phyloP scores from a whole-genome alignment of 2,329 filamentous ascomycete species.

The Alternaria angustiovoidea region DNA sequence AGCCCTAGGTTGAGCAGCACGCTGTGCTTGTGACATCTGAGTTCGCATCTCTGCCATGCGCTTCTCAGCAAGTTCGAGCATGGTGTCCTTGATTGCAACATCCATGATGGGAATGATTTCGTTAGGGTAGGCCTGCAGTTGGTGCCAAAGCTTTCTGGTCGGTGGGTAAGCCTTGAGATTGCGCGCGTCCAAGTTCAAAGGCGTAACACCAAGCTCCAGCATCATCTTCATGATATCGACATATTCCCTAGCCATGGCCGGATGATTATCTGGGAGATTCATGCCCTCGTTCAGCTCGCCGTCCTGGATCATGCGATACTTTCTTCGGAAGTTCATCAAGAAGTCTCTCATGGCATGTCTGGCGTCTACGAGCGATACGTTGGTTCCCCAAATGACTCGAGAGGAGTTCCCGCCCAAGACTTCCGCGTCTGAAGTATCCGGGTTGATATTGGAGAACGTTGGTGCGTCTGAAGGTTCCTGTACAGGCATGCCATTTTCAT shows the following conservation, averaged over 20 bases:
- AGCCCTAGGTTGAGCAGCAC: slow-evolving; percentile 53
- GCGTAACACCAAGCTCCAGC: slow-evolving; percentile 83
- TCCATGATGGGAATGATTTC: slow-evolving; percentile 98
- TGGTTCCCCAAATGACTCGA: slow-evolving; percentile 95
- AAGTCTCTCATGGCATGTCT: slow-evolving; percentile 91
- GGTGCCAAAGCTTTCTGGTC: slow-evolving; percentile 93
- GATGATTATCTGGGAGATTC: slow-evolving; percentile 70
- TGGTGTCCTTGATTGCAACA: slow-evolving; percentile 89
- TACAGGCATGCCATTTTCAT: slow-evolving; percentile 69
- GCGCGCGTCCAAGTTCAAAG: slow-evolving; percentile 85
- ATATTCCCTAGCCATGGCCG: slow-evolving; percentile 82
- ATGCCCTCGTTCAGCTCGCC: slow-evolving; percentile 78
- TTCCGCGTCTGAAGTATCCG: slow-evolving; percentile 91
- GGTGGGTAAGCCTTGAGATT: slow-evolving; percentile 93
- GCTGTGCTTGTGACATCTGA: slow-evolving; percentile 64
- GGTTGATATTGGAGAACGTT: slow-evolving; percentile 74
- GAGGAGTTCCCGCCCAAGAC: slow-evolving; percentile 81
- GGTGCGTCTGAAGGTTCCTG: slow-evolving; percentile 64
- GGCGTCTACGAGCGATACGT: slow-evolving; percentile 90
- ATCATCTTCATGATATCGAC: slow-evolving; percentile 87
- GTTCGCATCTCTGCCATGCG: slow-evolving; percentile 75
- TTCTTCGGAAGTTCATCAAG: slow-evolving; percentile 86
- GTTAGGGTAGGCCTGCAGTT: slow-evolving; percentile 90
- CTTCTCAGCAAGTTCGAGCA: slow-evolving; percentile 85
- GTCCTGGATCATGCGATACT: slow-evolving; percentile 92